Evolutionary conservation across 2,329 filamentous ascomycete species (phyloP), one percentile per base, ranked within the genome.

Genomic region (Colletotrichum godetiae): DNA sequence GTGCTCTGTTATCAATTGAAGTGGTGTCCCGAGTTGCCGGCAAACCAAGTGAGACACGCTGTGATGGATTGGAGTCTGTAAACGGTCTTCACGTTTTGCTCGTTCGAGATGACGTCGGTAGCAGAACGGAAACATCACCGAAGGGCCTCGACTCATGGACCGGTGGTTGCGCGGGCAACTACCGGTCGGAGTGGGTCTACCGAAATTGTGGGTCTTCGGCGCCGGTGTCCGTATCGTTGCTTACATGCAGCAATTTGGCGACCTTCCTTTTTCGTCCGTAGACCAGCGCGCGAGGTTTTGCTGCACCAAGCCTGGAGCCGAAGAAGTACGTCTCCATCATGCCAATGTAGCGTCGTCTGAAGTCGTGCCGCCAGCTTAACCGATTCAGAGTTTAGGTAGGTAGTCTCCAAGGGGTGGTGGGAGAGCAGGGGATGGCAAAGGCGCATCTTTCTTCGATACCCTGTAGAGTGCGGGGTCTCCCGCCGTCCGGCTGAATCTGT

Each of bases 401-500:
- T 49, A 19, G 55, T 42, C 10, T 42, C 37, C 19, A 42, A 60
- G 62, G 19, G 53, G 27, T n/a, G 62, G 49, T 35, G 35, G 2
- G 4, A 13, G 24, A 42, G 29, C 42, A 12, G 24, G 29, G 56
- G 35, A 49, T 24, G 7, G 53, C 24, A 19, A 19, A 49, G 53
- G 31, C 13, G 19, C 35, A 27, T 35, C 15, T 22, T 57, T 46
- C 55, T 33, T 58, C 22, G 42, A 57, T 66, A 67, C 71, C 29
- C 49, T 66, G 71, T 67, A 57, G 10, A 61, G 46, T 70, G 71
- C 71, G 71, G 58, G 66, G 70, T 63, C 56, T 63, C 27, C 65
- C 59, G 56, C 13, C 13, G 15, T 58, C 24, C 62, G 52, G 52
- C 52, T 24, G 62, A 57, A 49, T 31, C 12, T 42, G 5, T 56